Evolutionary conservation across 176 grass and related monocot genomes (phyloP).

Genomic region (Saccharum spontaneum): DNA sequence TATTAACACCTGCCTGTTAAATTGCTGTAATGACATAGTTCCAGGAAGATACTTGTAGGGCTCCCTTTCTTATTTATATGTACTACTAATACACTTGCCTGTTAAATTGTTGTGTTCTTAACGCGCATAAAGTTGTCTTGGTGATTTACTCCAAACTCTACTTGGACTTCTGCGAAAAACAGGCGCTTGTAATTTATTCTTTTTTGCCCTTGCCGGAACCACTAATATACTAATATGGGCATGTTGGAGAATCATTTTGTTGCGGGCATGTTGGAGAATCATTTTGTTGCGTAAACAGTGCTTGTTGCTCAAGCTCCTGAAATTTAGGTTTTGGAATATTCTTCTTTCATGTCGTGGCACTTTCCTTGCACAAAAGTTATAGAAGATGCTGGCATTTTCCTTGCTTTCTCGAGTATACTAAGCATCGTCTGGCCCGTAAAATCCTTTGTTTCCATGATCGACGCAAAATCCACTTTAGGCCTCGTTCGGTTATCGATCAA

Average conservation of each 20-base stretch:
- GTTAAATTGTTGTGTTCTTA: neutral
- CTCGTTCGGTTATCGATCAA: too few relatives aligned
- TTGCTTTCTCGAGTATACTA: neutral
- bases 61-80: neutral
- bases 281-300: neutral
- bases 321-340: neutral
- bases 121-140: neutral
- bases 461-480: neutral
- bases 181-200: neutral
- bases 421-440: neutral
- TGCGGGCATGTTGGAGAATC: neutral
- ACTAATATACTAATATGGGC: neutral
- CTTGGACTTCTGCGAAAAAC: neutral
- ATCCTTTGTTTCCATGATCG: neutral
- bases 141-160: neutral
- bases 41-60: neutral
- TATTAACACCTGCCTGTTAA: neutral
- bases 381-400: neutral
- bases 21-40: neutral
- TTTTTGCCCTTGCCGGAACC: neutral
- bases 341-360: neutral
- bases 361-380: neutral
- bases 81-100: neutral
- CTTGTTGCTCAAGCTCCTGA: conserved; percentile 1
- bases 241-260: too few relatives aligned